Percentiles rank a stretch among this genome's conserved stretches.
These are phyloP conservation scores for Phalaenopsis aphrodite DNA, from an alignment of 106 monocot species.

Conservation along the genomic window DNA sequence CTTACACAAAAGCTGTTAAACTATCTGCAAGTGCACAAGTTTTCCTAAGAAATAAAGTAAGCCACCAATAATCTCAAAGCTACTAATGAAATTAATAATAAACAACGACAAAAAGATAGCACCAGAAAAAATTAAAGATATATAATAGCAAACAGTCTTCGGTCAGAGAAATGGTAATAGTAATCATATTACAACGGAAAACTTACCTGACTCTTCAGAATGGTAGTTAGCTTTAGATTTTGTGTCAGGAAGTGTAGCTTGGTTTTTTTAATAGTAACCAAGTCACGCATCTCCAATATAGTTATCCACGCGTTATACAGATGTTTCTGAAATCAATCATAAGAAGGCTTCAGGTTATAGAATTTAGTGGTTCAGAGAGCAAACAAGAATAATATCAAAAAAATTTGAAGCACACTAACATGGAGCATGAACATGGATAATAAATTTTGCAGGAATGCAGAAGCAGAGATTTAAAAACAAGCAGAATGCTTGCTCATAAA, in stretches of 20 bases:
- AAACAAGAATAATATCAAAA: neutral
- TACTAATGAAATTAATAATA: neutral
- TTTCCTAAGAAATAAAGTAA: neutral
- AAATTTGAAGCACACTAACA: neutral
- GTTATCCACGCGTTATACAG: slow-evolving; percentile 43
- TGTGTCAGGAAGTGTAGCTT: slow-evolving; percentile 37
- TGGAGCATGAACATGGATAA: neutral
- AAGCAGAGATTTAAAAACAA: neutral
- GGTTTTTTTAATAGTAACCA: slow-evolving; percentile 34
- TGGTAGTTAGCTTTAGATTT: slow-evolving; percentile 43
- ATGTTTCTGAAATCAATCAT: slow-evolving; percentile 30
- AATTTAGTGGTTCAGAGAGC: neutral
- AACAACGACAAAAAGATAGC: neutral
- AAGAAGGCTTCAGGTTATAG: slow-evolving; percentile 4
- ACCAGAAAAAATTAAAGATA: neutral
- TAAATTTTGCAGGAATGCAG: neutral
- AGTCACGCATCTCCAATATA: slow-evolving; percentile 43
- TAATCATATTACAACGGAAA: neutral
- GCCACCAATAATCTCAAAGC: neutral
- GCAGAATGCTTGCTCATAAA: neutral
- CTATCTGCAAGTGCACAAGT: neutral
- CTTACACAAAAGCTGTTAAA: neutral
- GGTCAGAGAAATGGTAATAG: neutral
- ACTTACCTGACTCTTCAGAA: slow-evolving; percentile 63
- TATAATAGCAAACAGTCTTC: neutral